Evolutionary conservation across 306 rosid genomes (phyloP), one percentile per base, ranked within the genome.

Genomic region (barrel medic (Medicago truncatula)): DNA sequence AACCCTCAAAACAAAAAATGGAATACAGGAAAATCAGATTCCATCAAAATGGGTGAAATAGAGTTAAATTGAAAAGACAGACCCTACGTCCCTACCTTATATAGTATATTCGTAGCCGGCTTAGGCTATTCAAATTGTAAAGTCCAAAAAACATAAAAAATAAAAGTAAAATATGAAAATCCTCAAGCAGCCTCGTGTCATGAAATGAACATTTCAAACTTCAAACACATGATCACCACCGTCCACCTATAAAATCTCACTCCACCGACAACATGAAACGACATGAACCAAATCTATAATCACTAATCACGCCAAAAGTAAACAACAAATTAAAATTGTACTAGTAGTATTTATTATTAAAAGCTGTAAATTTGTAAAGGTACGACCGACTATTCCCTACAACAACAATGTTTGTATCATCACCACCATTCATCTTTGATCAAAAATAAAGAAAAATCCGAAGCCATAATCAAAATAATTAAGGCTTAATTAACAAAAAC

Each of bases 401-500:
- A 16, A 6, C 2, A 7, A 7, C 25, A 53, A 8, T 53, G 59
- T 18, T 52, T 52, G 8, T 53, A 21, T 53, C 36, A 56, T 56
- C 62, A 59, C 5, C 66, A 7, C 40, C 66, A 5, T 9, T 25
- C 16, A 4, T 59, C 13, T 7, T 13, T 13, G 40, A 28, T 60
- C 20, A 60, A 36, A 59, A 25, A 25, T 10, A 25, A 23, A 23
- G 28, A 54, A 54, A 54, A 56, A 56, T 56, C 61, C 61, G 7
- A 56, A 56, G 61, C 31, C 61, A 52, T 52, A 49, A 6, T 7
- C 38, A 3, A 0, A 38, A 64, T 0, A 38, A 64, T 0, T 7
- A 56, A 56, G 34, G 62, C 31, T 18, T 20, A 46, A 46, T 46
- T 80, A 87, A 79, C 97, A 86, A 61, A 86, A 89, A 11, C 61